phyloP scores from a whole-genome alignment of 768 basidiomycete species.

The Leccinum incarnatum region DNA sequence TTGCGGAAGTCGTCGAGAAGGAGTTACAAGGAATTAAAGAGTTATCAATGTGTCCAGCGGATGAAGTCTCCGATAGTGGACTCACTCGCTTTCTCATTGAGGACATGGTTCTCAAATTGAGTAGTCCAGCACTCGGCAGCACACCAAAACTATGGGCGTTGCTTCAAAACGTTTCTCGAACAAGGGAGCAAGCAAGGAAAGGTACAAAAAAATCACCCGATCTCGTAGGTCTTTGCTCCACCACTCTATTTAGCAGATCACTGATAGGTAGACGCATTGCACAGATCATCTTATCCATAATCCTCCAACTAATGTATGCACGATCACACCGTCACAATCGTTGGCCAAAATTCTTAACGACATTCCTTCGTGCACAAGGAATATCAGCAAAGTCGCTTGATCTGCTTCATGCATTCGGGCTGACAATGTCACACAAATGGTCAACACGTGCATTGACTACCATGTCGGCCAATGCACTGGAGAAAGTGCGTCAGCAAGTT shows the following conservation, averaged over 20 bases:
- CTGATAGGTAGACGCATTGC: too few species aligned
- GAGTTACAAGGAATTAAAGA: background rate
- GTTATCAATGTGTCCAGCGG: background rate
- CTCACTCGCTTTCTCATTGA: background rate
- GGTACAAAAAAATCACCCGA: background rate
- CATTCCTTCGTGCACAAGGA: background rate
- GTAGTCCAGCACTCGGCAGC: background rate
- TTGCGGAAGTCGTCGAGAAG: background rate
- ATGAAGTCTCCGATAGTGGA: background rate
- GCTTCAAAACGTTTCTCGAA: background rate
- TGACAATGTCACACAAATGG: background rate
- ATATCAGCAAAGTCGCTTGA: background rate
- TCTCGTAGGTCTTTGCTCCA: background rate
- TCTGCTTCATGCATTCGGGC: background rate
- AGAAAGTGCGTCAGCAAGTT: slow-evolving; percentile 7
- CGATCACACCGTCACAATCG: background rate
- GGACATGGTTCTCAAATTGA: background rate
- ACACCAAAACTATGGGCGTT: background rate
- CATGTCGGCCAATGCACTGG: background rate
- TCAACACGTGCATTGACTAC: background rate
- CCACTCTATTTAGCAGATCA: too few species aligned
- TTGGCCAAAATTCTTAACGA: background rate
- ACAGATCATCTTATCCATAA: background rate
- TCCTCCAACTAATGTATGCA: background rate
- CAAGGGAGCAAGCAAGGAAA: background rate